A percentile compares a stretch with the other conserved stretches of the same genome.
These are phyloP conservation scores for Ophiostoma tasmaniense DNA, from an alignment of 2,329 filamentous ascomycete genomes.

Conservation along the genomic window DNA sequence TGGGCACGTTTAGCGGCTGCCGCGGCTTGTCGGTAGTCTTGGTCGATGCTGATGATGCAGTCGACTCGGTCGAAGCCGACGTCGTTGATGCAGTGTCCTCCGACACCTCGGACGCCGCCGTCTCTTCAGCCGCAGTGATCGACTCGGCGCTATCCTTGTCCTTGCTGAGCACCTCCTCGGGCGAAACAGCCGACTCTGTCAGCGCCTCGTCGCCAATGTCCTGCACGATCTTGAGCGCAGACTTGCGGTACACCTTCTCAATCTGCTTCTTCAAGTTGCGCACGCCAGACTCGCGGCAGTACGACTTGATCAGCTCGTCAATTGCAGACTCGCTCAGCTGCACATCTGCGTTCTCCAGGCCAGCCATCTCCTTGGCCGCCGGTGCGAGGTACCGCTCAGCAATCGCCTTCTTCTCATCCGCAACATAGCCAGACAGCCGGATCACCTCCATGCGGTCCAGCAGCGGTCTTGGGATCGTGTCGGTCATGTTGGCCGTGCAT, in stretches of 20 bases:
- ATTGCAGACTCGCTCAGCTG: slow-evolving; percentile 78
- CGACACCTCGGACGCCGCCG: slow-evolving; percentile 29
- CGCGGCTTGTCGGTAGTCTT: slow-evolving; percentile 64
- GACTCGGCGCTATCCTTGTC: slow-evolving; percentile 34
- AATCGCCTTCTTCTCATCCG: slow-evolving; percentile 98
- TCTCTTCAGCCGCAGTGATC: slow-evolving; percentile 32
- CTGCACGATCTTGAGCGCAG: slow-evolving; percentile 92
- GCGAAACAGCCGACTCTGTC: slow-evolving; percentile 62
- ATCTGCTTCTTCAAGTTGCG: slow-evolving; percentile 99
- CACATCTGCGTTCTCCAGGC: slow-evolving; percentile 86
- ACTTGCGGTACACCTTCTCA: slow-evolving; percentile 97
- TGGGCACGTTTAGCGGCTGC: slow-evolving; percentile 72
- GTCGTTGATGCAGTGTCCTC: slow-evolving; percentile 11
- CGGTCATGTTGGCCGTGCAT: slow-evolving; percentile 97
- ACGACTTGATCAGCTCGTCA: slow-evolving; percentile 94
- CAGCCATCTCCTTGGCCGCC: slow-evolving; percentile 87
- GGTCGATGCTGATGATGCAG: slow-evolving; percentile 25
- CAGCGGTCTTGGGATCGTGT: slow-evolving; percentile 89
- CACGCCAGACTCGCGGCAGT: slow-evolving; percentile 94
- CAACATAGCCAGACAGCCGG: slow-evolving; percentile 88
- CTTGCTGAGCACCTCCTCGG: slow-evolving; percentile 31
- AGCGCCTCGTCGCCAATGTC: slow-evolving; percentile 81
- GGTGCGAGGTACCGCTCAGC: slow-evolving; percentile 88
- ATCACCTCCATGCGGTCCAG: slow-evolving; percentile 98
- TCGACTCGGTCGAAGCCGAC: neutral